Base-by-base conservation (phyloP, 441 rosid genomes). In the Populus hybrid region DNA sequence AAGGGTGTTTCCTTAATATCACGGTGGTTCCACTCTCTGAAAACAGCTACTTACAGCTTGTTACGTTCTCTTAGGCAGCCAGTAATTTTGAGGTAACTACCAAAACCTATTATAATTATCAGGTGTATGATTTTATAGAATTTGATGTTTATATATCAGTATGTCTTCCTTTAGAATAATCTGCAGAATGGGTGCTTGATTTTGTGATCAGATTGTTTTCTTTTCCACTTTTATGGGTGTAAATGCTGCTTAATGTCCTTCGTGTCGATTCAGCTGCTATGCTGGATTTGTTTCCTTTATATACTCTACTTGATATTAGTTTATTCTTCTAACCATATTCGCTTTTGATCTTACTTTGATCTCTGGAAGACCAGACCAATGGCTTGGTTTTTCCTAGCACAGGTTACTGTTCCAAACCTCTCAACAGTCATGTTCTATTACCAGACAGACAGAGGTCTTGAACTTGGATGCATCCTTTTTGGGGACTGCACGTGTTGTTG, bases 311-410 rank as follows among this genome's bases (percentile, higher is more conserved):
- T 34, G 24, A 26, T 54, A 18, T 61, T 75, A 38, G 23, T 66
- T 73, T 72, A 28, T 28, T 73, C 72, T 78, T 80, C 76, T 73
- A 71, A 83, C 85, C 34, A 21, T 79, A 54, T 54, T 66, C 63
- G 3, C 32, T 70, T 85, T 75, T 69, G 67, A 72, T 81, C 26
- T 68, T 78, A 35, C 69, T 21, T 82, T 73, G 78, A 23, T 70
- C 73, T 28, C 79, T 78, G 78, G 74, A 78, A 84, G 79, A 72
- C 57, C 84, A 95, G 99, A 82, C 96, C 99, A 30, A 96, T 94
- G 99, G 84, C 95, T 42, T 94, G 99, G 98, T 95, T 94, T 87
- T 95, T 94, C 90, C 84, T 95, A 18, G 97, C 97, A 61, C 95
- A 90, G 8, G 80, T 95, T 73, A 90, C 95, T 18, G 85, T 95